Conservation (phyloP, 495 filamentous ascomycete species). For the Viridothelium virens region DNA sequence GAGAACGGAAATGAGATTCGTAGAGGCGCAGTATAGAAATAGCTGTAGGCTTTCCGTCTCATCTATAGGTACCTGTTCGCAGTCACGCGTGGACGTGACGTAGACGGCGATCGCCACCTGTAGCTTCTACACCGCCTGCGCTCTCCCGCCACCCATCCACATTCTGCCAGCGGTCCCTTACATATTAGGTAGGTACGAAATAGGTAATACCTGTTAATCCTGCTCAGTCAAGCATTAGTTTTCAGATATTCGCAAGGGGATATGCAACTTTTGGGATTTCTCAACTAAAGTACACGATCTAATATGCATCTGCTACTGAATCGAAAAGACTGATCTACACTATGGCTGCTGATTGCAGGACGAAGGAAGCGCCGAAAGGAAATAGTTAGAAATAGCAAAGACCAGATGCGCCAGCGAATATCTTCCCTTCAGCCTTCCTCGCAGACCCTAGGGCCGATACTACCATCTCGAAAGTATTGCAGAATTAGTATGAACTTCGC, state of each 20-base stretch:
- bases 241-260: no score
- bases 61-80: neutral
- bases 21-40: neutral
- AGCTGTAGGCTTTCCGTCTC: neutral
- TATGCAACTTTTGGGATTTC: neutral
- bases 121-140: neutral
- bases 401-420: constrained; percentile 1
- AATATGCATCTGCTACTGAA: neutral
- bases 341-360: neutral
- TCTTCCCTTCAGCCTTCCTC: neutral
- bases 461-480: neutral
- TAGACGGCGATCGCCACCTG: neutral
- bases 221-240: no score
- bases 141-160: neutral
- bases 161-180: neutral
- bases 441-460: neutral
- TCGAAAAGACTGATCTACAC: constrained; percentile 5
- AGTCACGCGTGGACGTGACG: neutral
- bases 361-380: neutral
- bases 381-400: neutral
- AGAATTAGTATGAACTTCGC: neutral
- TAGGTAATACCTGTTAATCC: no score
- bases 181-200: neutral
- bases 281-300: constrained; percentile 5
- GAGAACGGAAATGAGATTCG: neutral